phyloP scores from a whole-genome alignment of 495 filamentous ascomycete species.

The Neurospora sp. region DNA sequence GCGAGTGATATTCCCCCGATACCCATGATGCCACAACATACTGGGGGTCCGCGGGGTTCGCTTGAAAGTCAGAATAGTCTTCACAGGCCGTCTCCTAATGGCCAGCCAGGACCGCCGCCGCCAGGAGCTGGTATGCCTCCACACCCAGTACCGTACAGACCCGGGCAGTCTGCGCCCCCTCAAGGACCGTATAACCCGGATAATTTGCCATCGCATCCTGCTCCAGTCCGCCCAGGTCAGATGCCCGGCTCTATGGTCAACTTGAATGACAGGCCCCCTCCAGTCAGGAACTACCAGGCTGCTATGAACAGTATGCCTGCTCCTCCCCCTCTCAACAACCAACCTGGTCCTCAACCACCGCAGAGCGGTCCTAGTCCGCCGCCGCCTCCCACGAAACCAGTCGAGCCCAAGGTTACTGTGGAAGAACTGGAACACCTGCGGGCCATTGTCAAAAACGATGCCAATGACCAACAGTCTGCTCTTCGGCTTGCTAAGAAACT shows the following conservation, averaged over 20 bases:
- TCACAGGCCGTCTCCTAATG: constrained; percentile 20
- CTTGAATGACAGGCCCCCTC: constrained; percentile 49
- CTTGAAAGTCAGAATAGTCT: constrained; percentile 9
- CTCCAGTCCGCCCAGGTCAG: constrained; percentile 69
- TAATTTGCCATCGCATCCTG: constrained; percentile 66
- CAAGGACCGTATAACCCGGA: constrained; percentile 32
- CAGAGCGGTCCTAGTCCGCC: constrained; percentile 23
- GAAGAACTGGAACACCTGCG: constrained; percentile 70
- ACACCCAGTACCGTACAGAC: constrained; percentile 23
- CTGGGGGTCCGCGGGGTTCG: background rate
- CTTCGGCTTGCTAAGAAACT: constrained; percentile 74
- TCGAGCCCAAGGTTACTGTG: constrained; percentile 54
- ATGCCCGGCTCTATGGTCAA: constrained; percentile 47
- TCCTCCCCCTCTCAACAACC: background rate
- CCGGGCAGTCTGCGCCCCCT: constrained; percentile 19
- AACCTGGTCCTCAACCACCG: background rate
- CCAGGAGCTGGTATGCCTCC: constrained; percentile 24
- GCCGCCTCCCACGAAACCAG: constrained; percentile 16
- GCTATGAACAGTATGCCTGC: constrained; percentile 13
- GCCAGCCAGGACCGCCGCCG: constrained; percentile 16
- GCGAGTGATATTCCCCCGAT: constrained; percentile 47
- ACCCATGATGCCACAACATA: constrained; percentile 23
- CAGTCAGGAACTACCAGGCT: constrained; percentile 62
- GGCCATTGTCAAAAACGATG: constrained; percentile 53
- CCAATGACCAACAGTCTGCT: constrained; percentile 59